These are phyloP conservation scores for Paraconiothyrium sp. DNA, from an alignment of 2,329 filamentous ascomycete genomes.

Conservation along the genomic window DNA sequence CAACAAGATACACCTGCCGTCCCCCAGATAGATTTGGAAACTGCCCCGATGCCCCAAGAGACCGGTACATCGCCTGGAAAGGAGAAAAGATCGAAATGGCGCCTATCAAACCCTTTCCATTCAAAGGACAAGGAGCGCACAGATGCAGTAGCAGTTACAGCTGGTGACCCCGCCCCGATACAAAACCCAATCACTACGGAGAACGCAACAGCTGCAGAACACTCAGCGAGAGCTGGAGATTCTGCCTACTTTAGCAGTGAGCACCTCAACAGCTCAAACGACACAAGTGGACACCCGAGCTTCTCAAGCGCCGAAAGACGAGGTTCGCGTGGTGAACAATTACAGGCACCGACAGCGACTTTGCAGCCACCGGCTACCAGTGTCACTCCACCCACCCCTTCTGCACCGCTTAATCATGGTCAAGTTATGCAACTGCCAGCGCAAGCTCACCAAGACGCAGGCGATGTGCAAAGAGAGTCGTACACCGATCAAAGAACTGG, in stretches of 20 bases:
- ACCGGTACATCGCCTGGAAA: slow-evolving; percentile 36
- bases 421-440: slow-evolving; percentile 14
- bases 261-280: slow-evolving; percentile 29
- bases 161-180: slow-evolving; percentile 4
- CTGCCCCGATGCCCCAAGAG: slow-evolving; percentile 24
- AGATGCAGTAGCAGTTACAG: slow-evolving; percentile 17
- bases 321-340: slow-evolving; percentile 38
- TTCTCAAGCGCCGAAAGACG: slow-evolving; percentile 40
- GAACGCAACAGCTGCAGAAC: slow-evolving; percentile 23
- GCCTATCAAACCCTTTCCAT: slow-evolving; percentile 48
- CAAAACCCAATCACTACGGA: slow-evolving; percentile 21
- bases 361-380: slow-evolving; percentile 28
- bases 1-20: slow-evolving; percentile 17
- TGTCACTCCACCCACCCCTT: slow-evolving; percentile 38
- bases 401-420: slow-evolving; percentile 16
- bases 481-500: slow-evolving; percentile 44
- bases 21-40: slow-evolving; percentile 26
- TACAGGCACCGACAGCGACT: slow-evolving; percentile 27
- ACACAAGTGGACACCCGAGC: slow-evolving; percentile 43
- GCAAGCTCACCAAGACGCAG: slow-evolving; percentile 26
- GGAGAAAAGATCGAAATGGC: slow-evolving; percentile 50
- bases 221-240: slow-evolving; percentile 33
- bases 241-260: slow-evolving; percentile 49
- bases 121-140: slow-evolving; percentile 45
- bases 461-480: slow-evolving; percentile 38